Conservation (phyloP, 257 asterid genomes). For the Striga asiatica region DNA sequence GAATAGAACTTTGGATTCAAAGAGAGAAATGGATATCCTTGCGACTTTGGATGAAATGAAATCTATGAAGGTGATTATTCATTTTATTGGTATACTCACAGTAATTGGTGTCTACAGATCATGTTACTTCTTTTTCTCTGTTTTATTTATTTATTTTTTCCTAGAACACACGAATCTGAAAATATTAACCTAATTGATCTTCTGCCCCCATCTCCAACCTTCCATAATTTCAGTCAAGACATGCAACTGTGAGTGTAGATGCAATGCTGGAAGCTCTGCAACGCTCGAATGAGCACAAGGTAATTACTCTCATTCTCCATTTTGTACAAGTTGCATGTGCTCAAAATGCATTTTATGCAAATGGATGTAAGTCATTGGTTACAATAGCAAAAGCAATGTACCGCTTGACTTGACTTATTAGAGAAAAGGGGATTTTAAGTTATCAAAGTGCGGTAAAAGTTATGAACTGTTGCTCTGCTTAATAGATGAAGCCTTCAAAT, state of each 20-base stretch:
- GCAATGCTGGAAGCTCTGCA: constrained; percentile 81
- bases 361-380: too few relatives aligned
- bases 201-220: too few relatives aligned
- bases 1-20: constrained; percentile 77
- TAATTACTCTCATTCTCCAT: constrained; percentile 8
- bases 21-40: constrained; percentile 84
- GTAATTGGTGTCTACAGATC: background rate
- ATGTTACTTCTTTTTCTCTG: background rate
- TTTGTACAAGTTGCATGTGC: constrained; percentile 6
- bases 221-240: constrained; percentile 50
- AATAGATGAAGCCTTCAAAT: background rate
- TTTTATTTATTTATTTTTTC: too few relatives aligned
- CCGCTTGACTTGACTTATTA: too few relatives aligned
- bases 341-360: too few relatives aligned
- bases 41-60: constrained; percentile 91
- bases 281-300: constrained; percentile 47
- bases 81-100: background rate
- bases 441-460: background rate
- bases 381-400: too few relatives aligned
- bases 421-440: too few relatives aligned
- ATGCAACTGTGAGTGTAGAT: constrained; percentile 77
- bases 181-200: constrained; percentile 3
- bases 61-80: constrained; percentile 62
- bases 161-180: background rate
- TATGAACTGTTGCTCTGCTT: background rate